These are phyloP conservation scores for Dactylorhiza incarnata DNA, from an alignment of 106 monocot genomes.

Conservation along the genomic window DNA sequence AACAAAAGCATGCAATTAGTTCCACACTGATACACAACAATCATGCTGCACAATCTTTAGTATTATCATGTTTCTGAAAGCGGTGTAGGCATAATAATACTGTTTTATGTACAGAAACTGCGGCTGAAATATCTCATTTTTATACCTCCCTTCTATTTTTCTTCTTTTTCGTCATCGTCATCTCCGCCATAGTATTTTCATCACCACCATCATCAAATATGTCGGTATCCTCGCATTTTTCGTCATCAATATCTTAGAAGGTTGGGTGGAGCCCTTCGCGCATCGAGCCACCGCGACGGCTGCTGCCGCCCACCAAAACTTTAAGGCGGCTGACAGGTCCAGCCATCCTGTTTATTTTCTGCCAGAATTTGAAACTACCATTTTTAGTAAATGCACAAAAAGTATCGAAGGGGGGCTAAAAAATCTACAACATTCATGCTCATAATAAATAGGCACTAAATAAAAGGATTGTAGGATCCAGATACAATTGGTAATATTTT, in stretches of 20 bases:
- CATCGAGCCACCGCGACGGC: background rate
- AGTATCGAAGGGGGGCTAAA: too few species aligned
- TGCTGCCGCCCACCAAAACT: background rate
- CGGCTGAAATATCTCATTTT: background rate
- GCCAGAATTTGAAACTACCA: background rate
- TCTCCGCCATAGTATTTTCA: background rate
- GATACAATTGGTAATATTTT: too few species aligned
- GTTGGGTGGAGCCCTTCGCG: background rate
- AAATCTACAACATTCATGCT: too few species aligned
- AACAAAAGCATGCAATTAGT: background rate
- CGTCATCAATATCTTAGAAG: background rate
- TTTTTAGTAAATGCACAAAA: too few species aligned
- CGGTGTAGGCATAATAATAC: background rate
- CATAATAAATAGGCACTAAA: too few species aligned
- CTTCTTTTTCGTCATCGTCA: background rate
- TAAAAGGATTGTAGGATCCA: too few species aligned
- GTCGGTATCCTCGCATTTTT: too few species aligned
- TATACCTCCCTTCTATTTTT: background rate
- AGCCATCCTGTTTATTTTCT: constrained; percentile 1
- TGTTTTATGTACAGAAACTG: background rate
- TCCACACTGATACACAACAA: background rate
- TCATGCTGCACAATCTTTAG: background rate
- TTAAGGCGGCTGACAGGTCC: constrained; percentile 1
- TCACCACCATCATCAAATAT: background rate
- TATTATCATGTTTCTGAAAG: background rate